These are phyloP conservation scores for Fusarium aywerte DNA, from an alignment of 2,329 filamentous ascomycete genomes.

Conservation along the genomic window DNA sequence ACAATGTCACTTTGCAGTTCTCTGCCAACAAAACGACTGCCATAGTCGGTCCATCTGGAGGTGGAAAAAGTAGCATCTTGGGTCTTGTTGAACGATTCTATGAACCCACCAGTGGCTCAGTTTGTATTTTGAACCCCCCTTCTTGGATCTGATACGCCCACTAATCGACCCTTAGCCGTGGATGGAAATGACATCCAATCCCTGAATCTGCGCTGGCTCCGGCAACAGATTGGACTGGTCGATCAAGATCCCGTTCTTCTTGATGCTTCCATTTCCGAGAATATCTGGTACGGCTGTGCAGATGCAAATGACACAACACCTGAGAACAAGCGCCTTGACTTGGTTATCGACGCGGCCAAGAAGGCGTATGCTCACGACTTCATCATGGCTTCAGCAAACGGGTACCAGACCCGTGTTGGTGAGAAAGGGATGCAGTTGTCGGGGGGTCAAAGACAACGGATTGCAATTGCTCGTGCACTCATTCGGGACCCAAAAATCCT, in stretches of 20 bases:
- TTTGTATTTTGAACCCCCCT: conserved; percentile 45
- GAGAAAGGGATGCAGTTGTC: conserved; percentile 68
- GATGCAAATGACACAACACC: not conserved
- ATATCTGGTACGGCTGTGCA: conserved; percentile 29
- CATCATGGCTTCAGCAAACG: conserved; percentile 30
- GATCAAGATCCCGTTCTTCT: conserved; percentile 61
- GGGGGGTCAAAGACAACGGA: conserved; percentile 66
- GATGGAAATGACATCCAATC: conserved; percentile 51
- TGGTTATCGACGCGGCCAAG: not conserved
- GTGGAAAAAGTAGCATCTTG: conserved; percentile 63
- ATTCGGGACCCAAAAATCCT: conserved; percentile 67
- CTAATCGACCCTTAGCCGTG: not conserved
- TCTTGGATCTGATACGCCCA: not conserved
- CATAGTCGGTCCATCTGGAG: conserved; percentile 64
- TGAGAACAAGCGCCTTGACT: not conserved
- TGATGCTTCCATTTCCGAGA: conserved; percentile 57
- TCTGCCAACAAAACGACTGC: conserved; percentile 59
- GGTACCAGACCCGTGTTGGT: conserved; percentile 58
- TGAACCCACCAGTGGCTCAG: conserved; percentile 54
- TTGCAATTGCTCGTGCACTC: conserved; percentile 65
- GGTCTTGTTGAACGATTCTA: conserved; percentile 66
- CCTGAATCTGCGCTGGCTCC: conserved; percentile 58
- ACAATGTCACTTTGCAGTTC: conserved; percentile 52
- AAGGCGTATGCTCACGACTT: conserved; percentile 6
- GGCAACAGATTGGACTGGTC: conserved; percentile 60